phyloP scores from a whole-genome alignment of 441 rosid species.

The Corymbia calophylla region DNA sequence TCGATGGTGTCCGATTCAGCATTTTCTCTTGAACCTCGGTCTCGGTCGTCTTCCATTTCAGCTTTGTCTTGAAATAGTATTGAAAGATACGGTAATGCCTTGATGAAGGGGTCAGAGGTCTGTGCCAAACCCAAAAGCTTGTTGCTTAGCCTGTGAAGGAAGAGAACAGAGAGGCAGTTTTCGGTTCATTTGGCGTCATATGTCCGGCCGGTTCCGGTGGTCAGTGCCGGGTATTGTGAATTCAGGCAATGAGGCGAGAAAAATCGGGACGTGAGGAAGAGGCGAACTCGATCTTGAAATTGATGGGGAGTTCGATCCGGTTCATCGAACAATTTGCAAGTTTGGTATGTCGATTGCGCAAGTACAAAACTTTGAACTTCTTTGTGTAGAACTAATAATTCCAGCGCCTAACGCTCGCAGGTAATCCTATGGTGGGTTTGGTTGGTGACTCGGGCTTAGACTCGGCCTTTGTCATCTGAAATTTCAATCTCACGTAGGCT shows the following conservation, averaged over 20 bases:
- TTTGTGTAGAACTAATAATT: not conserved
- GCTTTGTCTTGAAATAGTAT: too few relatives aligned
- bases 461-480: not conserved
- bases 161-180: not conserved
- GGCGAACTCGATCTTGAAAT: not conserved
- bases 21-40: too few relatives aligned
- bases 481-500: not conserved
- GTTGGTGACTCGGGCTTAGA: not conserved
- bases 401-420: not conserved
- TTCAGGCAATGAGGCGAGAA: not conserved
- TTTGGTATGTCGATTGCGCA: not conserved
- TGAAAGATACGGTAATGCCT: not conserved
- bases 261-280: rapidly evolving
- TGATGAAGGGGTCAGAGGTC: not conserved
- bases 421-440: not conserved
- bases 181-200: not conserved
- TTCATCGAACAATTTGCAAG: not conserved
- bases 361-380: not conserved
- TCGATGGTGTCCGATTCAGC: too few relatives aligned
- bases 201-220: not conserved
- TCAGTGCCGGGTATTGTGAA: not conserved
- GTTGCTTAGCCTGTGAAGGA: not conserved
- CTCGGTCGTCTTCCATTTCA: too few relatives aligned
- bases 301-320: not conserved
- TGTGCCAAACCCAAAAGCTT: not conserved